Conservation (phyloP, 306 rosid species). For the Quercus mongolica region DNA sequence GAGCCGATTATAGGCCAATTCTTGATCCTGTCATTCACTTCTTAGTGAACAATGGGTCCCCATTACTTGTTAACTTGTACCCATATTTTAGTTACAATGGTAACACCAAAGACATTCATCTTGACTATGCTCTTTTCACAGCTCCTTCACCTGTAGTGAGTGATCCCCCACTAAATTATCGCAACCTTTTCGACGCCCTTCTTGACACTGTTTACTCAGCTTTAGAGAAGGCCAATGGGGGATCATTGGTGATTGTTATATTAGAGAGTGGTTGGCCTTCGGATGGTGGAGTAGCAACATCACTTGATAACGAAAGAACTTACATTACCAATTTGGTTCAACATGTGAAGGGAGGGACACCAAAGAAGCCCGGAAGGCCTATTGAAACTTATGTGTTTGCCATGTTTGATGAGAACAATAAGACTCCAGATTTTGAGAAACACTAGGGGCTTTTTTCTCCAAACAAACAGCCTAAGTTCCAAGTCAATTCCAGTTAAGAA, state of each 20-base stretch:
- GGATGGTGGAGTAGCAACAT: slow-evolving; percentile 31
- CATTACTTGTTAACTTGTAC: slow-evolving; percentile 39
- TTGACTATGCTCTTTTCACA: slow-evolving; percentile 35
- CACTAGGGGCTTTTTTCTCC: slow-evolving; percentile 36
- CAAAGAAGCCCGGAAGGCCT: slow-evolving; percentile 21
- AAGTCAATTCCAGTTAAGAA: slow-evolving; percentile 16
- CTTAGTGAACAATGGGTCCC: slow-evolving; percentile 24
- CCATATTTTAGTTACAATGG: slow-evolving; percentile 29
- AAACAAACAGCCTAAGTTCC: slow-evolving; percentile 23
- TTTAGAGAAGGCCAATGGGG: slow-evolving; percentile 37
- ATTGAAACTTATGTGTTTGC: slow-evolving; percentile 39
- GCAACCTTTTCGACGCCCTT: slow-evolving; percentile 34
- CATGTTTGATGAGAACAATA: slow-evolving; percentile 38
- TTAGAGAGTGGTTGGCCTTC: slow-evolving; percentile 62
- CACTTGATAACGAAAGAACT: slow-evolving; percentile 33
- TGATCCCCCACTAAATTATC: slow-evolving; percentile 29
- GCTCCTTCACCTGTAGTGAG: slow-evolving; percentile 20
- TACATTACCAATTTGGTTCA: slow-evolving; percentile 32
- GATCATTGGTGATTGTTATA: slow-evolving; percentile 30
- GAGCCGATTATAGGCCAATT: not conserved
- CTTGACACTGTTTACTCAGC: slow-evolving; percentile 40
- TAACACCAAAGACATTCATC: not conserved
- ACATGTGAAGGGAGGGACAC: slow-evolving; percentile 41
- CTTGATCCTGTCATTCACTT: slow-evolving; percentile 23
- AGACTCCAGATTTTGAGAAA: slow-evolving; percentile 15